These are phyloP conservation scores for Heracleum sosnowskyi DNA, from an alignment of 129 eudicot genomes.

Conservation along the genomic window DNA sequence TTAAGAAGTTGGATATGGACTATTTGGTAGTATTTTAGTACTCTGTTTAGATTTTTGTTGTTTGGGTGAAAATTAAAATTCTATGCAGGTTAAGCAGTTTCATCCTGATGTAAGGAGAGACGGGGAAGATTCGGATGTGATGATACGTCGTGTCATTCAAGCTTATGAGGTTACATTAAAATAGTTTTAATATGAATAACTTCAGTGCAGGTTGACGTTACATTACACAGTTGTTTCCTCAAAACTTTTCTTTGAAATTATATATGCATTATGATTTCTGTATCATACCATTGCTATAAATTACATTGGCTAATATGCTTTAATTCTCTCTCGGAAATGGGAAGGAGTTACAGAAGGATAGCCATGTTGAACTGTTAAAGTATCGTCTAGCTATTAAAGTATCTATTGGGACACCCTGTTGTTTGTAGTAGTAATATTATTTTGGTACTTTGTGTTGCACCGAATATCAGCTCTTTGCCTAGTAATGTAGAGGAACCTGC, in stretches of 20 bases:
- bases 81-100: conserved; percentile 67
- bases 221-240: background rate
- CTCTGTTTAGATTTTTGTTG: background rate
- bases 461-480: background rate
- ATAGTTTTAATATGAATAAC: background rate
- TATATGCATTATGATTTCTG: background rate
- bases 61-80: background rate
- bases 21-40: background rate
- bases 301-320: background rate
- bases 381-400: background rate
- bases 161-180: conserved; percentile 72
- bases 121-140: conserved; percentile 50
- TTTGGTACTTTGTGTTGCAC: background rate
- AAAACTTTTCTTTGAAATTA: no score
- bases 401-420: background rate
- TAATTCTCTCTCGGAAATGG: background rate
- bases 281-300: background rate
- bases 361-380: background rate
- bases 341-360: background rate
- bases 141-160: conserved; percentile 77
- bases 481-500: background rate
- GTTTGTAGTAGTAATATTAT: background rate
- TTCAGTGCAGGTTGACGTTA: background rate
- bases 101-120: conserved; percentile 82
- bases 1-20: background rate